A percentile compares a stretch with the other conserved stretches of the same genome.
Evolutionary conservation across 2,329 filamentous ascomycete genomes (phyloP).

Genomic region (Paracoccidioides brasiliensis): DNA sequence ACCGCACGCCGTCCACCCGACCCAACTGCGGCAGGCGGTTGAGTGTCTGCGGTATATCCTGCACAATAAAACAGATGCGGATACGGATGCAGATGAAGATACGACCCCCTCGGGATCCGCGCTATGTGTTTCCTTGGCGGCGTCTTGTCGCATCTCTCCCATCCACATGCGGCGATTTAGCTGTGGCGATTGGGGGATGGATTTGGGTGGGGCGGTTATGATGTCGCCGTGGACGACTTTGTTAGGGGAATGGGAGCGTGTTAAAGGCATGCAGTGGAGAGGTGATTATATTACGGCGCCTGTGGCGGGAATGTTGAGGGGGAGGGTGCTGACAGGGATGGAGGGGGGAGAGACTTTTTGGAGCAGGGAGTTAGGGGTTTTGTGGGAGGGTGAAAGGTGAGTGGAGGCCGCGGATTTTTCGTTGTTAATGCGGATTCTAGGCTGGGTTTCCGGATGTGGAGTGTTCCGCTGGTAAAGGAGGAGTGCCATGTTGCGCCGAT

Average conservation of each 20-base stretch:
- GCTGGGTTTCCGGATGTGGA: constrained; percentile 19
- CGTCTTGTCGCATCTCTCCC: constrained; percentile 27
- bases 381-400: constrained; percentile 22
- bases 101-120: too few species aligned
- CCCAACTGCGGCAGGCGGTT: constrained; percentile 26
- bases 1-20: constrained; percentile 26
- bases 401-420: not conserved
- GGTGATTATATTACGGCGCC: constrained; percentile 32
- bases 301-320: constrained; percentile 35
- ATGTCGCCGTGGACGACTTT: constrained; percentile 45
- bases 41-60: constrained; percentile 28
- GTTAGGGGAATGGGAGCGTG: constrained; percentile 7
- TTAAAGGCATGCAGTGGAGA: constrained; percentile 31
- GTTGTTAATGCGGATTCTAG: constrained; percentile 6
- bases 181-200: constrained; percentile 26
- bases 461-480: constrained; percentile 16
- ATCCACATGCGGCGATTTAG: constrained; percentile 41
- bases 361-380: constrained; percentile 25
- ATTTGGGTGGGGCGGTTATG: constrained; percentile 34
- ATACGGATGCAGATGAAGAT: too few species aligned
- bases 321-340: constrained; percentile 37
- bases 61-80: constrained; percentile 8
- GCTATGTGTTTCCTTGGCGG: constrained; percentile 15
- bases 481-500: constrained; percentile 22
- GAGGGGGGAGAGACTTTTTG: constrained; percentile 44